phyloP scores from a whole-genome alignment of 345 rosid genomes.

The rapeseed (Brassica napus) region Da-Ae NC_063443.1:11517501-11518000 shows the following conservation, averaged over 20 bases:
- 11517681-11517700: constrained; percentile 42
- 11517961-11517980: constrained; percentile 94
- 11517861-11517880: constrained; percentile 51
- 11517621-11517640: constrained; percentile 21
- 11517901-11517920: constrained; percentile 90
- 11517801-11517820: constrained; percentile 15
- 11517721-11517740: constrained; percentile 92
- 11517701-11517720: constrained; percentile 50
- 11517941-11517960: constrained; percentile 79
- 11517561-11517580: constrained; percentile 36
- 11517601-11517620: constrained; percentile 40
- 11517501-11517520: constrained; percentile 38
- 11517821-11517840: constrained; percentile 8
- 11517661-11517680: constrained; percentile 50
- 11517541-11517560: constrained; percentile 33
- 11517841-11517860: neutral
- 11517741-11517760: constrained; percentile 97
- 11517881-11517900: constrained; percentile 96
- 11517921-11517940: constrained; percentile 91
- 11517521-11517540: constrained; percentile 20
- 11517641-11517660: constrained; percentile 40
- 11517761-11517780: constrained; percentile 72
- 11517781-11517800: constrained; percentile 72
- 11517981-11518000: constrained; percentile 88
- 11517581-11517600: constrained; percentile 27